Evolutionary conservation across 2,329 filamentous ascomycete genomes (phyloP), one percentile per base, ranked within the genome.

Genomic region (Cladophialophora yegresii): DNA sequence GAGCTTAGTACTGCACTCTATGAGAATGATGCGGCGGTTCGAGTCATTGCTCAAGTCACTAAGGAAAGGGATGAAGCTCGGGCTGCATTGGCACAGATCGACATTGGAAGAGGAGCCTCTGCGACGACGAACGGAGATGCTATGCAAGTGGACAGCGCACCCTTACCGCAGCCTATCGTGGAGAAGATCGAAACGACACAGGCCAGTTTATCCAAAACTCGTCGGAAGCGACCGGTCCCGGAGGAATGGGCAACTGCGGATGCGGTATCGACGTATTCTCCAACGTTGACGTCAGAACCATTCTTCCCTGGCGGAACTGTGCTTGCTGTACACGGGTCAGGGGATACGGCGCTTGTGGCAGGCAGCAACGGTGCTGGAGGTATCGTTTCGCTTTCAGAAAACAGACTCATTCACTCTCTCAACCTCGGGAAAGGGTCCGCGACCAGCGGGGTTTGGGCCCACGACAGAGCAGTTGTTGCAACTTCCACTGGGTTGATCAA

Each of bases 1-100:
- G 95, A 99, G 81, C 86, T 99, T 62, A 92, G 92, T 62, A 95
- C 92, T 1, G 91, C 95, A 0, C 83, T 99, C 26, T 99, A 99
- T 79, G 93, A 98, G 79, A 91, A 98, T 72, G 95, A 99, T 82
- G 93, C 95, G 1, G 95, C 95, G n/a, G 88, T 96, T 56, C 85
- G 95, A 68, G 95, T 99, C 55, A 96, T 99, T 78, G 92, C 92
- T 69, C 87, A 93, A 54, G 76, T 99, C 75, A 90, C 90, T n/a
- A 89, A 86, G 75, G 95, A 99, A 82, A 83, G 95, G 68, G 93
- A 99, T 73, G 93, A 98, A 77, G 93, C 95, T 53, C 85, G 93
- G 69, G 90, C 95, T 77, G 91, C 95, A 13, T 81, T 99, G 58
- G 92, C 92, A 40, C 92, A 91, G 75, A 85, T 98, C 13, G 91